Evolutionary conservation across 371 early-diverging fungal genomes (phyloP), one percentile per base, ranked within the genome.

Genomic region (Syncephalastrum sp.): DNA sequence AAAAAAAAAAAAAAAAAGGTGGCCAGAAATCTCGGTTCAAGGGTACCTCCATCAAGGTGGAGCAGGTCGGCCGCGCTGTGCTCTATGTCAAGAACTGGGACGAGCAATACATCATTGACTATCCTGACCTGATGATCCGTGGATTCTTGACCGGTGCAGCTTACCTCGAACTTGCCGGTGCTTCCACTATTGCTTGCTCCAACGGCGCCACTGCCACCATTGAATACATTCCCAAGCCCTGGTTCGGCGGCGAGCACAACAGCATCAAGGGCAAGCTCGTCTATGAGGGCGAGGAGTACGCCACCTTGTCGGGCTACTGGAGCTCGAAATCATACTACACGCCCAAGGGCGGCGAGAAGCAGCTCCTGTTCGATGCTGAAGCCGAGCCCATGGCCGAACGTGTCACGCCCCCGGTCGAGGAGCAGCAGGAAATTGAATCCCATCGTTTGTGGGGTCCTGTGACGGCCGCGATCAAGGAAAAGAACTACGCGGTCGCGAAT

Each of bases 391-490:
- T 82, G 59, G 81, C 82, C 13, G 72, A 77, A 27, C 81, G 82
- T 27, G 60, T 68, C 16, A 79, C 83, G 41, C 65, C 64, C 8
- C 89, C 89, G 5, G 42, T 84, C 1, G 77, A 72, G 12, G 77
- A 89, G 50, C 90, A 90, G 70, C 70, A 68, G 4, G 81, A 75
- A 17, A 63, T 83, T 24, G 92, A 92, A 62, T 86, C 91, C 14
- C 87, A 86, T 56, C 73, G 75, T 16, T 70, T 92, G 19, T 92
- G 93, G 93, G 74, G 81, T 25, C 69, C 69, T 33, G 89, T 89
- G 14, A 76, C 86, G 5, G 68, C 79, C 8, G 91, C 91, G 0
- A 69, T 92, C 43, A 75, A 75, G 41, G 61, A 56, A 41, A 84
- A 84, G 68, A 80, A 90, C 51, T 91, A 81, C 56, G 69, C 71